Evolutionary conservation across 1,284 basidiomycete species (phyloP), one percentile per base, ranked within the genome.

Genomic region (Fomitopsis schrenkii): DNA sequence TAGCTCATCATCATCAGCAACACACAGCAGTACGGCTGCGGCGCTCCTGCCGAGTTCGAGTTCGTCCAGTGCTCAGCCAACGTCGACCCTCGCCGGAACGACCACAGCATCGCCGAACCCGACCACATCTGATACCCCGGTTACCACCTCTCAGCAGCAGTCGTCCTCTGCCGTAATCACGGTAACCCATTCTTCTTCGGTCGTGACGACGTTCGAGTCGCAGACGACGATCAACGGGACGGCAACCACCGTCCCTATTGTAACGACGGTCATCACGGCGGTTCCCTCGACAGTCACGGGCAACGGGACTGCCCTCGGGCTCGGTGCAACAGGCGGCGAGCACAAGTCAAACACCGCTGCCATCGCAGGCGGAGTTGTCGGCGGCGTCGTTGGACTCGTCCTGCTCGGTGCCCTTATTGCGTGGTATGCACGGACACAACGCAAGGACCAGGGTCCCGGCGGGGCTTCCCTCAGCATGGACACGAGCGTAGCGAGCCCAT

Each of bases 1-100:
- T 44, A 38, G 35, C 44, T 35, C 35, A n/a, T 9, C 55, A 1
- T 73, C 56, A 9, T 36, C 56, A 48, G 19, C 42, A 22, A 33
- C 44, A 46, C 44, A 3, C 17, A 54, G 52, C 35, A 54, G n/a
- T 22, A 26, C 35, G 6, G 17, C n/a, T 46, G 44, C n/a, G n/a
- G n/a, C n/a, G 44, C 38, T 40, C 14, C 38, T 0, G 2, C 12
- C 38, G 14, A 40, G 8, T 15, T 40, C 38, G 14, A 50, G 28
- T 30, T 50, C 48, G 14, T n/a, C 48, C 28, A 50, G 28, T 9
- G 5, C 28, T 2, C 5, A 30, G 2, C 48, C 28, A 33, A 26
- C 45, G 45, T 10, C 22, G 10, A 48, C 12, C 22, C 7, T 3
- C 10, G 17, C 42, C 45, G 19, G 4, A 48, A 26, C 45, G 8